Base-by-base conservation (phyloP, 140 eudicot species). In the Anethum foeniculum region DNA sequence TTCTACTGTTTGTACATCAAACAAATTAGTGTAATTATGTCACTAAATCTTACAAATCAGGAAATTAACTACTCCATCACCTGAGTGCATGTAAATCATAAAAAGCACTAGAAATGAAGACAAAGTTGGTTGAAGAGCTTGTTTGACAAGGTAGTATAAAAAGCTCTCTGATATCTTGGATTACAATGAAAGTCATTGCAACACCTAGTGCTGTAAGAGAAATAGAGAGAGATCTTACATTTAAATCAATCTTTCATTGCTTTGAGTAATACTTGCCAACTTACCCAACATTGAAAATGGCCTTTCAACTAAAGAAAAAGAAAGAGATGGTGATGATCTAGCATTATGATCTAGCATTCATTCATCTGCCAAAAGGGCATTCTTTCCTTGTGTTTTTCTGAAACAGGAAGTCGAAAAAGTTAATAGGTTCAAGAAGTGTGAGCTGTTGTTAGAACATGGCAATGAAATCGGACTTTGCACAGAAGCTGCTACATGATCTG, bases 401-500 rank as follows among this genome's bases (percentile, higher is more conserved):
- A 75, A 27, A 43, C 27, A 27, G 51, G 34, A 78, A 65, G 25
- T 21, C 8, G n/a, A 43, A 86, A 43, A 19, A 49, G 44, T 18
- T 75, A n/a, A 64, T 32, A 74, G 56, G 18, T 46, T 5, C 1
- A 23, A 5, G 38, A 8, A 44, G 3, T 3, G 51, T 44, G 77
- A 19, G 19, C 36, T 9, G 49, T 36, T 18, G 51, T 21, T 58
- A 71, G 32, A 81, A 81, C 62, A 94, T 94, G 98, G 90, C 92
- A 16, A 51, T 89, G 43, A 90, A 86, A 75, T 85, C 97, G 9
- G 97, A 92, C 77, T 91, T 95, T 83, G 97, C 99, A 4, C 97
- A 95, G 81, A 95, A 95, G 88, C 89, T 95, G 81, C 93, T 95
- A 54, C 49, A 58, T 69, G 99, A 95, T 88, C 99, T 95, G 11